A percentile compares a stretch with the other conserved stretches of the same genome.
phyloP scores from a whole-genome alignment of 2,329 filamentous ascomycete species.

The Aspergillus awamori region DNA sequence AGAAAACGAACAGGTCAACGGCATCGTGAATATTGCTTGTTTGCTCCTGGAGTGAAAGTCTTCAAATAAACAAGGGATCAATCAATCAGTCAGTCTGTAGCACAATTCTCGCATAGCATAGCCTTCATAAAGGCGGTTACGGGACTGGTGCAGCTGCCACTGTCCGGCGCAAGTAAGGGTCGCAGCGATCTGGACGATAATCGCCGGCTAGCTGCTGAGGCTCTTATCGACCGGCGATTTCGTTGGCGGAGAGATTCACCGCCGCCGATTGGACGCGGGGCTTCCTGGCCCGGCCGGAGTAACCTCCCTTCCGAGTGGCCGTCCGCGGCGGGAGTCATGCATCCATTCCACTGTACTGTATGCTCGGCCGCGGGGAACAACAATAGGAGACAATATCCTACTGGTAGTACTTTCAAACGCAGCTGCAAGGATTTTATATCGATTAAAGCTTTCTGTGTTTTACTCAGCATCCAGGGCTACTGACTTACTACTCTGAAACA shows the following conservation, averaged over 20 bases:
- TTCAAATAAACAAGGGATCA: conserved; percentile 1
- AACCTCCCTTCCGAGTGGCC: conserved; percentile 28
- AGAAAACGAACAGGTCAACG: conserved; percentile 41
- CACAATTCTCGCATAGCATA: conserved; percentile 6
- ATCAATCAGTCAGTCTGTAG: conserved; percentile 6
- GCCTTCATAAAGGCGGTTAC: conserved; percentile 8
- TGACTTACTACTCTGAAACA: background rate
- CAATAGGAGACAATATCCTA: background rate
- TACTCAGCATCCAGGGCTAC: background rate
- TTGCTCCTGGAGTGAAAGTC: background rate
- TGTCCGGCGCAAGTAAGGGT: conserved; percentile 18
- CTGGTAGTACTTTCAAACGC: background rate
- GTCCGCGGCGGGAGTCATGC: conserved; percentile 20
- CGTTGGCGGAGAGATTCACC: conserved; percentile 20
- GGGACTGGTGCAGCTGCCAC: conserved; percentile 6
- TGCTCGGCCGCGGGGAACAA: conserved; percentile 17
- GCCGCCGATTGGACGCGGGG: conserved; percentile 24
- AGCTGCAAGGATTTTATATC: background rate
- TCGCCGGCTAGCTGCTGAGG: conserved; percentile 6
- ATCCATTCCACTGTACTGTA: background rate
- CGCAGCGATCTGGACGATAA: conserved; percentile 14
- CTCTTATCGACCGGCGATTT: conserved; percentile 21
- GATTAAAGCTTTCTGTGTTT: background rate
- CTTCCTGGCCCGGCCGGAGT: conserved; percentile 21
- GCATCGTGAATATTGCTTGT: conserved; percentile 31